Conservation (phyloP, 108 stramenopile genomes). For the Aurantiochytrium sp. region DNA sequence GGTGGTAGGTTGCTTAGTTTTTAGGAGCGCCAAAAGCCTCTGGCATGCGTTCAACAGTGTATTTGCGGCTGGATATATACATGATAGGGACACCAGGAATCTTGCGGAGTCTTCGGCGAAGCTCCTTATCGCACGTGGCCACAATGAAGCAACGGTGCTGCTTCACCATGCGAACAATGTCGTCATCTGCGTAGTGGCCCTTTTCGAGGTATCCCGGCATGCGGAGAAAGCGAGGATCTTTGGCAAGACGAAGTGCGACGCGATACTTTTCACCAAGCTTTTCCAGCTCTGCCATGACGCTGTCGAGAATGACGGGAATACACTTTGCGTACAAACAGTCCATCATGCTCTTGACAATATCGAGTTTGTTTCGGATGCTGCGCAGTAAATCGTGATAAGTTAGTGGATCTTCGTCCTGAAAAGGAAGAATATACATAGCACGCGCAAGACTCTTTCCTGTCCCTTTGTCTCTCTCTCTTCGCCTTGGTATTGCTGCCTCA, state of each 20-base stretch:
- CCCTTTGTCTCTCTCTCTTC: too few relatives aligned
- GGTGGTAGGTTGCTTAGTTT: neutral
- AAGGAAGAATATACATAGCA: too few relatives aligned
- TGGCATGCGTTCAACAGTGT: conserved; percentile 95
- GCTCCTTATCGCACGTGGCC: conserved; percentile 97
- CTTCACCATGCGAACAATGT: conserved; percentile 34
- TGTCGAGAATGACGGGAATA: conserved; percentile 90
- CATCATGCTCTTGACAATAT: conserved; percentile 96
- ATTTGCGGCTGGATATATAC: conserved; percentile 89
- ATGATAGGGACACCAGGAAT: conserved; percentile 98
- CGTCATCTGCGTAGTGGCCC: conserved; percentile 90
- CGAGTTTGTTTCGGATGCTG: conserved; percentile 76
- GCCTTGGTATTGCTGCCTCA: neutral
- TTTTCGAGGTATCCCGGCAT: conserved; percentile 74
- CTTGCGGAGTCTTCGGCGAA: conserved; percentile 87
- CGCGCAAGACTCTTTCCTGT: too few relatives aligned
- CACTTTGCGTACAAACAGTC: conserved; percentile 98
- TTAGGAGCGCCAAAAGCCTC: conserved; percentile 56
- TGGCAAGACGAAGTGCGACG: conserved; percentile 87
- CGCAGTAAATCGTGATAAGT: neutral
- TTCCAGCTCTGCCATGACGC: conserved; percentile 98
- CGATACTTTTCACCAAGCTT: conserved; percentile 94
- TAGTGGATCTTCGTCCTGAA: neutral
- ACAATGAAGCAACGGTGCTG: conserved; percentile 83
- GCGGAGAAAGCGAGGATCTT: conserved; percentile 89